Percentiles rank a stretch among this genome's conserved stretches.
Evolutionary conservation across 1,139 yeast species (phyloP).

Genomic region (Scheffersomyces lignicola): DNA sequence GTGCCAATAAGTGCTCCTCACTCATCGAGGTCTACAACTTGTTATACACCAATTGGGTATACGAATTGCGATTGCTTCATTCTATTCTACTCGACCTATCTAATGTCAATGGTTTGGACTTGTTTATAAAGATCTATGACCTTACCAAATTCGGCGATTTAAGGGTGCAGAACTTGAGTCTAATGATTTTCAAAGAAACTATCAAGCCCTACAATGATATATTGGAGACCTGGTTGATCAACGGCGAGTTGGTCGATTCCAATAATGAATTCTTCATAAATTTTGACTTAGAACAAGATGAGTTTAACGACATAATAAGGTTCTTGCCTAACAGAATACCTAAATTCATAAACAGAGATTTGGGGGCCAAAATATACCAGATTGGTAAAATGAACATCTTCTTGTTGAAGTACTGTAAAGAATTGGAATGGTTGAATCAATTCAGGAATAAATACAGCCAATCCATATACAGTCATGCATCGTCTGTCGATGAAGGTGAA

Average conservation of each 20-base stretch:
- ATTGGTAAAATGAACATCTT: constrained; percentile 80
- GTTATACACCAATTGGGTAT: constrained; percentile 49
- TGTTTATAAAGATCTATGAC: constrained; percentile 53
- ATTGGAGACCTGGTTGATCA: constrained; percentile 64
- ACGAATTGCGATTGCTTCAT: constrained; percentile 57
- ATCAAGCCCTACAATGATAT: constrained; percentile 64
- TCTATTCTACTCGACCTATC: constrained; percentile 38
- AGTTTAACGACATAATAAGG: constrained; percentile 38
- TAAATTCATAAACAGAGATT: constrained; percentile 39
- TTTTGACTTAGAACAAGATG: constrained; percentile 27
- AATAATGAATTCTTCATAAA: constrained; percentile 72
- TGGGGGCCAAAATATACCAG: constrained; percentile 61
- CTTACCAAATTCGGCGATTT: constrained; percentile 66
- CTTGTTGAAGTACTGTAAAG: constrained; percentile 59
- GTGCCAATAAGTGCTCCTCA: constrained; percentile 21
- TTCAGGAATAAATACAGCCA: constrained; percentile 37
- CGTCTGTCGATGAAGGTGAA: constrained; percentile 22
- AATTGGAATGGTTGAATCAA: constrained; percentile 40
- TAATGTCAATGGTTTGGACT: constrained; percentile 49
- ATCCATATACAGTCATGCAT: constrained; percentile 20
- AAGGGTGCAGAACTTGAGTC: constrained; percentile 43
- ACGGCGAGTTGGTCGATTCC: constrained; percentile 60
- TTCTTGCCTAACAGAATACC: constrained; percentile 54
- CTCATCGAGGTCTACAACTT: constrained; percentile 44
- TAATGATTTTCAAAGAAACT: constrained; percentile 46